Evolutionary conservation across 2,329 filamentous ascomycete genomes (phyloP).

Genomic region (Grosmannia clavigera): DNA sequence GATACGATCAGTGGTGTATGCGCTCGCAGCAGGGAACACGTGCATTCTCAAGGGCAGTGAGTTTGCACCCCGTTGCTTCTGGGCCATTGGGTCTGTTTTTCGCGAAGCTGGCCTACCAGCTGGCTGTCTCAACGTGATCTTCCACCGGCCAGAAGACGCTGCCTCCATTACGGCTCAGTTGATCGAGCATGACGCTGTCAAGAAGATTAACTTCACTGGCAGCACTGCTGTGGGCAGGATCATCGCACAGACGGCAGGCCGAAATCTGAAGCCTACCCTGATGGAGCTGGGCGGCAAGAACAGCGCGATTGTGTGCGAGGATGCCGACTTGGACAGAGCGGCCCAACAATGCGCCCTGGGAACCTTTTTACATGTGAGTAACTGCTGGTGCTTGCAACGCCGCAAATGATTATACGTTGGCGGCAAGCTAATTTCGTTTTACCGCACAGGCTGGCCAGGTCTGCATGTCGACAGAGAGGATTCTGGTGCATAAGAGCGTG

Average conservation of each 20-base stretch:
- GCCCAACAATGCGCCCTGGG: conserved; percentile 57
- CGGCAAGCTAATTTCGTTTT: not conserved
- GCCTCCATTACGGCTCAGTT: conserved; percentile 53
- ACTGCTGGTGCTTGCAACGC: not conserved
- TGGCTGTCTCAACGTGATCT: conserved; percentile 64
- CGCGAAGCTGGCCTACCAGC: conserved; percentile 64
- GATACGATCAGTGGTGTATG: conserved; percentile 41
- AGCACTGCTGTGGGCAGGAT: conserved; percentile 62
- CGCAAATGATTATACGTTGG: not conserved
- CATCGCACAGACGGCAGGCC: conserved; percentile 56
- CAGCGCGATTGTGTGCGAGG: conserved; percentile 64
- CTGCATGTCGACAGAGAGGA: conserved; percentile 75
- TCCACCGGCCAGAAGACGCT: conserved; percentile 52
- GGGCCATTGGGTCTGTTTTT: conserved; percentile 50
- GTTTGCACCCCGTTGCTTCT: conserved; percentile 49
- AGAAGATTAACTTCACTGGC: conserved; percentile 81
- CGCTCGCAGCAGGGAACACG: conserved; percentile 69
- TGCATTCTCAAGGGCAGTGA: conserved; percentile 63
- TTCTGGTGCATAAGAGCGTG: conserved; percentile 43
- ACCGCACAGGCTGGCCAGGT: conserved; percentile 56
- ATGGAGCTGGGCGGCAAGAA: conserved; percentile 79
- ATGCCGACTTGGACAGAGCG: conserved; percentile 63
- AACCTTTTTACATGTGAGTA: conserved; percentile 39
- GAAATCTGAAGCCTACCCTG: conserved; percentile 65
- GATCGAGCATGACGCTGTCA: conserved; percentile 53